Percentiles rank a stretch among this genome's conserved stretches.
phyloP scores from a whole-genome alignment of 2,329 filamentous ascomycete genomes.

The Chaetomium globosum region DNA sequence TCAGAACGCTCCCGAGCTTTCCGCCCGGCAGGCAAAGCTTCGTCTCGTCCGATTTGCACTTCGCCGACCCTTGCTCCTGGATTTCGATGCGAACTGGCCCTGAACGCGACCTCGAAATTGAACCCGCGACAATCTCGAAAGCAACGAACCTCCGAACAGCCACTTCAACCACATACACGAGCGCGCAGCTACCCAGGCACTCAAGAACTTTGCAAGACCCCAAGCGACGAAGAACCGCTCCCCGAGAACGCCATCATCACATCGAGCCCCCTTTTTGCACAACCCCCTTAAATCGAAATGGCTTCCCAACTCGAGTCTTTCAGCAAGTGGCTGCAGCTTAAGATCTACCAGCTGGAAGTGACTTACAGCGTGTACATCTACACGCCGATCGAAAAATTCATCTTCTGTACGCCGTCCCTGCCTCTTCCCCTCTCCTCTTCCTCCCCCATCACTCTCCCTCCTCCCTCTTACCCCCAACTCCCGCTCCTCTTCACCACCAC shows the following conservation, averaged over 20 bases:
- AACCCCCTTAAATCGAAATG: constrained; percentile 42
- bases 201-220: neutral
- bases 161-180: neutral
- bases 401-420: constrained; percentile 75
- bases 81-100: neutral
- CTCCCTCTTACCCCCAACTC: neutral
- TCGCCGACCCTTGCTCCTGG: neutral
- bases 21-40: constrained; percentile 17
- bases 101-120: constrained; percentile 5
- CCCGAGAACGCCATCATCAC: neutral
- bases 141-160: neutral
- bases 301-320: constrained; percentile 55
- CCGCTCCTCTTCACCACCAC: neutral
- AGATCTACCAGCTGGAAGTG: constrained; percentile 98
- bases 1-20: neutral
- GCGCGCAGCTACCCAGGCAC: neutral
- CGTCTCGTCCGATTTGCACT: constrained; percentile 15
- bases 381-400: constrained; percentile 91
- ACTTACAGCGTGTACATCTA: constrained; percentile 97
- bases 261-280: constrained; percentile 6
- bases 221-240: neutral
- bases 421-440: constrained; percentile 3
- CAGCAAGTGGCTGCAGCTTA: constrained; percentile 85
- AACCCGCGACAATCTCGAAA: neutral
- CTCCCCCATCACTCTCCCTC: neutral